Evolutionary conservation across 78 protist genomes (phyloP).

Genomic region (Dictyostelium firmibasis): DNA sequence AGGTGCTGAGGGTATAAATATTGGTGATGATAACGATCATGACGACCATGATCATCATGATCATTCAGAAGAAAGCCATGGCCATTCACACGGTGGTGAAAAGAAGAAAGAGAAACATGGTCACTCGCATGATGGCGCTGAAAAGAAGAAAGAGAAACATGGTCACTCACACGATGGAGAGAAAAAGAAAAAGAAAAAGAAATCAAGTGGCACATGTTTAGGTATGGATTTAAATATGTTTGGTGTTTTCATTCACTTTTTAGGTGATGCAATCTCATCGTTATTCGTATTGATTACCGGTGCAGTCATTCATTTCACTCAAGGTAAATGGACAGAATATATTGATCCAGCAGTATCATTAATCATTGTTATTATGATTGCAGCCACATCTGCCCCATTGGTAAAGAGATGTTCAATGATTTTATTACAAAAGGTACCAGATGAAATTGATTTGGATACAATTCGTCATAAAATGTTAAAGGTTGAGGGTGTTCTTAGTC

Average conservation of each 20-base stretch:
- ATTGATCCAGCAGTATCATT: constrained; percentile 87
- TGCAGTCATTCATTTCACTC: constrained; percentile 15
- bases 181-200: constrained; percentile 33
- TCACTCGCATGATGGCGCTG: constrained; percentile 42
- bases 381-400: constrained; percentile 75
- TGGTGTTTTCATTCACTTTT: constrained; percentile 90
- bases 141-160: neutral
- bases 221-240: constrained; percentile 78
- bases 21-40: neutral
- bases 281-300: constrained; percentile 87
- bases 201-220: constrained; percentile 3
- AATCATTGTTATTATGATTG: constrained; percentile 72
- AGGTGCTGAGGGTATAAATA: neutral
- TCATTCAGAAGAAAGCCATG: constrained; percentile 18
- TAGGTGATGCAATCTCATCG: constrained; percentile 92
- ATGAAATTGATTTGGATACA: constrained; percentile 20
- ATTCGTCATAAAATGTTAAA: constrained; percentile 35
- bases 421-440: constrained; percentile 85
- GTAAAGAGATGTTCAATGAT: constrained; percentile 68
- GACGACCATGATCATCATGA: neutral
- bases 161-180: constrained; percentile 2
- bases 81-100: neutral
- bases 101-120: constrained; percentile 48
- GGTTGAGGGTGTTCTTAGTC: constrained; percentile 56
- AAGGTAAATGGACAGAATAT: constrained; percentile 63